Evolutionary conservation across 2,329 filamentous ascomycete species (phyloP).

Genomic region (Fusarium virguliforme): DNA sequence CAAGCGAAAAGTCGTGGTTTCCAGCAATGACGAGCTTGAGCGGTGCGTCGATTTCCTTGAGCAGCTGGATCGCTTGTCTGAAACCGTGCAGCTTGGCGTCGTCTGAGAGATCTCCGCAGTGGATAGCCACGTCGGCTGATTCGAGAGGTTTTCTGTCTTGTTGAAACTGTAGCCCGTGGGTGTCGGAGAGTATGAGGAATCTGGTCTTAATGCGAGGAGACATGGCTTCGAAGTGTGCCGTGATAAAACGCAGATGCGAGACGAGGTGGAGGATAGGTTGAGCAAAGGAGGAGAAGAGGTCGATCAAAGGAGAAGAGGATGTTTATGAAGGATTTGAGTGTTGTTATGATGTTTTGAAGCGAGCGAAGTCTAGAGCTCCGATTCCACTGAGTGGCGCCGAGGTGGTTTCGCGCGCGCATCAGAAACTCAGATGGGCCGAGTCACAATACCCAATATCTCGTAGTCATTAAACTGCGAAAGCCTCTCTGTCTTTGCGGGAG

Average conservation of each 20-base stretch:
- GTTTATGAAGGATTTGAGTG: too few species aligned
- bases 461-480: too few species aligned
- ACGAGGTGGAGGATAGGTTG: background rate
- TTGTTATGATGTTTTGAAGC: too few species aligned
- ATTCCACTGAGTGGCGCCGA: too few species aligned
- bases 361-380: too few species aligned
- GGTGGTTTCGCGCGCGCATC: too few species aligned
- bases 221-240: slow-evolving; percentile 8
- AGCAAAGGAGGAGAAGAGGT: background rate
- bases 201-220: slow-evolving; percentile 23
- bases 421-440: too few species aligned
- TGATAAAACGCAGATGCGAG: background rate
- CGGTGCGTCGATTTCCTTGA: slow-evolving; percentile 59
- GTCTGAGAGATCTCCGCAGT: slow-evolving; percentile 67
- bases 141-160: background rate
- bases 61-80: slow-evolving; percentile 55
- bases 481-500: too few species aligned
- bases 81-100: slow-evolving; percentile 62
- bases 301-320: too few species aligned
- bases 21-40: slow-evolving; percentile 68
- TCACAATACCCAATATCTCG: too few species aligned
- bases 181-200: slow-evolving; percentile 43
- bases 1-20: slow-evolving; percentile 67
- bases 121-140: slow-evolving; percentile 61
- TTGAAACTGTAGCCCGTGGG: slow-evolving; percentile 29